Percentiles rank a stretch among this genome's conserved stretches.
Evolutionary conservation across 2,329 filamentous ascomycete species (phyloP).

Genomic region (Penicillium frequentans): DNA sequence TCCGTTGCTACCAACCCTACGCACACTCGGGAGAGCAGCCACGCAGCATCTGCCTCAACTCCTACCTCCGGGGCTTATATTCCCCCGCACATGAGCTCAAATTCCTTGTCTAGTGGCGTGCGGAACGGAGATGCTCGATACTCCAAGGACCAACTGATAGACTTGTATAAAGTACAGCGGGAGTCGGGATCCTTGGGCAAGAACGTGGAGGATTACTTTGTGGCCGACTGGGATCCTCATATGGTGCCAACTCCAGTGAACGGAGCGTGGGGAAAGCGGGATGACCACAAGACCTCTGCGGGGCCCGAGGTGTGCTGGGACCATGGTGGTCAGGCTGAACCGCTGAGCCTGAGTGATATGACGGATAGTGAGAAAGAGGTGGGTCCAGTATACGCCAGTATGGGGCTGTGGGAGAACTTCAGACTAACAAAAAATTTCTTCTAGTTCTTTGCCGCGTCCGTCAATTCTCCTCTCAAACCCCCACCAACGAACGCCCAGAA

Average conservation of each 20-base stretch:
- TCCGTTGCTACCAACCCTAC: constrained; percentile 59
- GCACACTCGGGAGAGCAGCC: constrained; percentile 45
- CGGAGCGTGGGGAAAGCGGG: constrained; percentile 73
- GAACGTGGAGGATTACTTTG: constrained; percentile 67
- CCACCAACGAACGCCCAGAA: constrained; percentile 68
- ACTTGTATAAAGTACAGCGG: constrained; percentile 65
- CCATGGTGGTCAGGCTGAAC: constrained; percentile 64
- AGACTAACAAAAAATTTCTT: background rate
- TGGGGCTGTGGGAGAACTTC: background rate
- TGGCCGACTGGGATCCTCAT: constrained; percentile 76
- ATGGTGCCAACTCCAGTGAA: constrained; percentile 63
- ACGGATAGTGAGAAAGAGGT: constrained; percentile 67
- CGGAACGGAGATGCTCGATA: constrained; percentile 67
- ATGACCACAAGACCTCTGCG: constrained; percentile 72
- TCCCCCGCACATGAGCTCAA: constrained; percentile 60
- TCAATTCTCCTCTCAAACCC: constrained; percentile 91
- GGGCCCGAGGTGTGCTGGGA: constrained; percentile 96
- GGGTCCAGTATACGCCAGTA: constrained; percentile 18
- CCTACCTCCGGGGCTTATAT: constrained; percentile 54
- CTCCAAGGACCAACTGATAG: constrained; percentile 74
- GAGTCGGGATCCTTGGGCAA: constrained; percentile 56
- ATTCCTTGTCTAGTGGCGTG: constrained; percentile 41
- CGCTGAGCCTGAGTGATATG: constrained; percentile 73
- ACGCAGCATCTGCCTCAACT: constrained; percentile 40
- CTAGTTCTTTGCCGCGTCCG: constrained; percentile 77